Evolutionary conservation across 2,329 filamentous ascomycete species (phyloP), one percentile per base, ranked within the genome.

Genomic region (Botryotinia narcissicola): DNA sequence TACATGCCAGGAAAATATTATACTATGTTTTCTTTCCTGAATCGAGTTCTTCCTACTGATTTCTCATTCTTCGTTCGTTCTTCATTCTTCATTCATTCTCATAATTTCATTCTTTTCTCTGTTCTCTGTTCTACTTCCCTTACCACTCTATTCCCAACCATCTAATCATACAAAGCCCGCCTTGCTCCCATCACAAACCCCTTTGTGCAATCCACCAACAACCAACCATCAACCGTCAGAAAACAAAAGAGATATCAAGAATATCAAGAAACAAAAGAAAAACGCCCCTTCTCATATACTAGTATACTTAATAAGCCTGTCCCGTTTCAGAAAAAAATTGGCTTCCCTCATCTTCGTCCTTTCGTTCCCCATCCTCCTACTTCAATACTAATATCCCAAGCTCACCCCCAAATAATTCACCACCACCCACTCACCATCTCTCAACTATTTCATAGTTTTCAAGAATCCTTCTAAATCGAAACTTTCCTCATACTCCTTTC

Each of bases 401-500:
- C 25, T 12, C 25, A 54, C 5, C 25, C 10, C 25, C 5, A 18
- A 44, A 3, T 16, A 35, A 12, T n/a, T 16, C 25, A 51, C n/a
- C 29, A 46, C 25, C 25, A 42, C 46, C 25, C 42, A 8, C 6
- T 16, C 4, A 32, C 14, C 18, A 67, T 37, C 32, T 51, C 22
- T n/a, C 37, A 29, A 51, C 59, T 72, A 78, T 51, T 79, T 79
- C 93, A 99, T 98, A 78, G 90, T 97, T 82, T 94, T 95, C 84
- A 99, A 87, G 85, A 98, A 99, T 5, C 93, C 95, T 79, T 97
- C 94, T 77, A 99, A 85, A 82, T 98, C 94, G 82, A 98, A 98
- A 83, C 97, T 97, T 84, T 99, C 96, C 83, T 98, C 94, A 83
- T 99, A 99, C 85, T 98, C 95, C 81, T 91, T 91, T 82, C 98